phyloP scores from a whole-genome alignment of 441 rosid genomes.

The Kokia cookei region DNA sequence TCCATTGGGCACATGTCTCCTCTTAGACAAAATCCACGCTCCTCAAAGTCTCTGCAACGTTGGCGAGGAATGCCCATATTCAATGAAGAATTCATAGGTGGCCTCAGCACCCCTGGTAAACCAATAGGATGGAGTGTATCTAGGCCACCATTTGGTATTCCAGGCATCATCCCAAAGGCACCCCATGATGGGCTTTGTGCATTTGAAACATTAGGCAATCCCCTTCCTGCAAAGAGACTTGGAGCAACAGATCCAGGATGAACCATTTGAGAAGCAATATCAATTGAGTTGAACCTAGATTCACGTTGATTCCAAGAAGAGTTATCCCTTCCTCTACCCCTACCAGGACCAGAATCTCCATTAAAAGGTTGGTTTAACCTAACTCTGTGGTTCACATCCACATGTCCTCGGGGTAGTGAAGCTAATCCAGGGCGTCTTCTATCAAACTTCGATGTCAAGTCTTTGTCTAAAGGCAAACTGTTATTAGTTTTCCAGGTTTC shows the following conservation, averaged over 20 bases:
- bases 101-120: constrained; percentile 72
- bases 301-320: constrained; percentile 71
- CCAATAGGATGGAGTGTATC: constrained; percentile 67
- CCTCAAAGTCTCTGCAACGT: constrained; percentile 97
- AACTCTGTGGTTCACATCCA: constrained; percentile 55
- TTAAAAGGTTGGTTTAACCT: constrained; percentile 45
- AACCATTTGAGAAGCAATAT: constrained; percentile 75
- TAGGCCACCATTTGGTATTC: constrained; percentile 66
- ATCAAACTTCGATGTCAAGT: constrained; percentile 35
- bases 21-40: constrained; percentile 97
- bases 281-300: constrained; percentile 58
- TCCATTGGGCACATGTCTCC: constrained; percentile 99
- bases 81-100: constrained; percentile 54
- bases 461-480: constrained; percentile 31
- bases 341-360: constrained; percentile 61
- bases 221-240: constrained; percentile 67
- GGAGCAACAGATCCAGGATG: constrained; percentile 53
- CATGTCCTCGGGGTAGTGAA: constrained; percentile 35
- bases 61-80: constrained; percentile 76
- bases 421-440: constrained; percentile 44
- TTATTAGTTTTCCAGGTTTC: constrained; percentile 42
- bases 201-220: constrained; percentile 60
- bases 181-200: constrained; percentile 69
- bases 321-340: constrained; percentile 86
- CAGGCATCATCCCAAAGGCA: constrained; percentile 79